Evolutionary conservation across 2,329 filamentous ascomycete species (phyloP), one percentile per base, ranked within the genome.

Genomic region (Aspergillus brasiliensis): DNA sequence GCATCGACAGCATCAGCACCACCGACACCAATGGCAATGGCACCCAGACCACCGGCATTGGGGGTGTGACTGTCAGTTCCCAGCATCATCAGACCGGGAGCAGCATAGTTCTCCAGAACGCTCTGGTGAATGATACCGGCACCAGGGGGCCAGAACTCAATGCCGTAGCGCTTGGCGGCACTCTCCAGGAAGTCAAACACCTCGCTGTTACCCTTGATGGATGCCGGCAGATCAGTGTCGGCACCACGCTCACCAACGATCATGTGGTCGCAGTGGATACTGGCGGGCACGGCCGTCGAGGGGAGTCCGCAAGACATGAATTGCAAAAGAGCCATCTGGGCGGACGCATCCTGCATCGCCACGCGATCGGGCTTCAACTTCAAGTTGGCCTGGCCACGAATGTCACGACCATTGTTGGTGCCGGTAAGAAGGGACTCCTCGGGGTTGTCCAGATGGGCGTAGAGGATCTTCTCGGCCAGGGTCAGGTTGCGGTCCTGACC

Each of bases 241-340:
- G 94, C 95, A 60, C 95, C 95, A 74, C 88, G 90, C 78, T 96
- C 89, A 58, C 94, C 95, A 28, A 98, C 94, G 79, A 99, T 98
- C 88, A 99, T 89, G 78, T 99, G 95, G 81, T 99, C 95, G 79
- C 95, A 99, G 81, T 99, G 95, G 69, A 98, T 97, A 76, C 93
- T 97, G 51, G 95, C 94, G 10, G 95, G 95, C 52, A 99, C 94
- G 8, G 93, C 93, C 2, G 95, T 97, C 61, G 87, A 87, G 27
- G 90, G 90, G 56, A 99, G 84, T 57, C 92, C 91, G 78, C 95
- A 99, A 27, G 91, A 91, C 94, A 99, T 99, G 84, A 99, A 99
- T 79, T 99, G 95, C 69, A 99, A 82, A 65, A 99, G 82, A 1
- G 95, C 95, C 95, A 99, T 99, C 81, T 99, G 95, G 5, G 95